Percentiles rank a stretch among this genome's conserved stretches.
Evolutionary conservation across 2,329 filamentous ascomycete species (phyloP).

Genomic region (Alternaria arbusti): DNA sequence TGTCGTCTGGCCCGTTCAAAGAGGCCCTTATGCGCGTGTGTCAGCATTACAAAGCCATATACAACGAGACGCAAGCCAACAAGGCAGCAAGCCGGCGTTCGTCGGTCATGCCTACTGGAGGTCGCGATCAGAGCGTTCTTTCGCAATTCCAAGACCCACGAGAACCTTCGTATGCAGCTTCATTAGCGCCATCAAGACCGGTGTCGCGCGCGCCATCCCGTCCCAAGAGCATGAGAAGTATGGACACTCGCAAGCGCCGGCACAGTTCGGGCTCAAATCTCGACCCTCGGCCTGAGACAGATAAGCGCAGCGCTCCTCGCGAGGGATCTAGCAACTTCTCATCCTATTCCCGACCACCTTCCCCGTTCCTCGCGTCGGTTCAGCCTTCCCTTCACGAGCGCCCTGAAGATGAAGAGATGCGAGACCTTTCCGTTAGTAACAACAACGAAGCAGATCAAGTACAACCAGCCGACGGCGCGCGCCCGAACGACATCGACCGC

Average conservation of each 20-base stretch:
- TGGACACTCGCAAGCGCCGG: neutral
- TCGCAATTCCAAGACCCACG: neutral
- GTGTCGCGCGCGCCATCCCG: neutral
- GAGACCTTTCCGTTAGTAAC: neutral
- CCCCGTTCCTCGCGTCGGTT: neutral
- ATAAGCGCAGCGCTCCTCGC: neutral
- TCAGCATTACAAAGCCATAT: neutral
- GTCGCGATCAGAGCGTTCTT: neutral
- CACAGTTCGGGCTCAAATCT: neutral
- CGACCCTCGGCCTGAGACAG: neutral
- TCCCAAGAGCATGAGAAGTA: neutral
- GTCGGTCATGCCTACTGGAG: neutral
- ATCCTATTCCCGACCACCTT: neutral
- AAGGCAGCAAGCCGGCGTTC: neutral
- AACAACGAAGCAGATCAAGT: neutral
- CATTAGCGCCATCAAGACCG: neutral
- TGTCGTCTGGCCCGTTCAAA: neutral
- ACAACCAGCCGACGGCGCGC: neutral
- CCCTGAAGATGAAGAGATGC: neutral
- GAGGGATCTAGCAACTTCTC: neutral
- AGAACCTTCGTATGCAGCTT: neutral
- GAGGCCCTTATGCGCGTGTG: neutral
- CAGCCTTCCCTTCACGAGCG: neutral
- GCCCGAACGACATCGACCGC: neutral
- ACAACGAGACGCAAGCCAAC: neutral